phyloP scores from a whole-genome alignment of 108 stramenopile species.

The Fistulifera pelliculosa region DNA sequence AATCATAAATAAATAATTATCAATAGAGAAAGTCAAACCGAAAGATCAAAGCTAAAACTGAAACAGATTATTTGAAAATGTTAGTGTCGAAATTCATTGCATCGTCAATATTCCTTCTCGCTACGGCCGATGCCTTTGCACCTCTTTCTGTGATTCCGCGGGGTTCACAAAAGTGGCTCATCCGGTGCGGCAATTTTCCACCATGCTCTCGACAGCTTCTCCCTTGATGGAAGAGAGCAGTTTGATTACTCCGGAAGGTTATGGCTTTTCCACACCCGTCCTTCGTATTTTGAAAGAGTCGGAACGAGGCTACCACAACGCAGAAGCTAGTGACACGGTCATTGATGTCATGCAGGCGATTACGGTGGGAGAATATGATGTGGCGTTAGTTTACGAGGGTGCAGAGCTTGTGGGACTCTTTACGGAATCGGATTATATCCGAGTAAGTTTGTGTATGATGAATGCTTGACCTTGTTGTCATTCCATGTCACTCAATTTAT shows the following conservation, averaged over 20 bases:
- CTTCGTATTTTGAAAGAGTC: constrained; percentile 43
- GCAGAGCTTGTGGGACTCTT: constrained; percentile 72
- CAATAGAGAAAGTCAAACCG: no score
- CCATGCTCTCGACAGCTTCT: no score
- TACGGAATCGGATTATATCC: constrained; percentile 88
- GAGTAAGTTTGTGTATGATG: constrained; percentile 24
- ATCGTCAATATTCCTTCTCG: no score
- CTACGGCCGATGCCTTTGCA: no score
- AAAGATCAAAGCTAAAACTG: no score
- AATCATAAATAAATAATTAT: no score
- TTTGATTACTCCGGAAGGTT: constrained; percentile 70
- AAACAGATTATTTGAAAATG: no score
- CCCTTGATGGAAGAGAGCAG: background rate
- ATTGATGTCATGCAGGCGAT: constrained; percentile 76
- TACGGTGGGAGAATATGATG: constrained; percentile 34
- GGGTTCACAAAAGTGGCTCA: no score
- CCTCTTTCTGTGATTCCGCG: no score
- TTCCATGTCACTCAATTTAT: background rate
- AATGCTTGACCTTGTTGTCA: background rate
- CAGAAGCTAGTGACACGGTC: constrained; percentile 45
- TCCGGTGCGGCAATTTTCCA: no score
- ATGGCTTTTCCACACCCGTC: constrained; percentile 61
- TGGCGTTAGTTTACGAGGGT: constrained; percentile 52
- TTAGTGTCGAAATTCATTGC: no score
- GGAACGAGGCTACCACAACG: constrained; percentile 49